Conservation (phyloP, 2,329 filamentous ascomycete genomes). For the Trichoderma guizhouense region DNA sequence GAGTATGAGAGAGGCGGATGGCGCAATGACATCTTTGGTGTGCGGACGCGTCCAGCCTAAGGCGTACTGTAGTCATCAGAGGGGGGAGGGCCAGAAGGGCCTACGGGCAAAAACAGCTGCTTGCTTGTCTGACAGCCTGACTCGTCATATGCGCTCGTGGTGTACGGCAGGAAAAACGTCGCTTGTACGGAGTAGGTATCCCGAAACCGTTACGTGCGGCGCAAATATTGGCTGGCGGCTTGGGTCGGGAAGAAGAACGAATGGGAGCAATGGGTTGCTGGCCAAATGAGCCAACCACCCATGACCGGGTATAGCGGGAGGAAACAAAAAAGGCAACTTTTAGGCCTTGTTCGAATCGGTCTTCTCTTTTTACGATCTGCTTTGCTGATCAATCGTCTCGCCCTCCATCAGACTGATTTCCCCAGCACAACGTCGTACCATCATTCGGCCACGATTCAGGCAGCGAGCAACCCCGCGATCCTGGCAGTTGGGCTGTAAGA, state of each 20-base stretch:
- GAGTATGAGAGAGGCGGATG: constrained; percentile 70
- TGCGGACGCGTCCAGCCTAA: constrained; percentile 23
- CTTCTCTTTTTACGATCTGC: not conserved
- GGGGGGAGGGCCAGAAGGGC: not conserved
- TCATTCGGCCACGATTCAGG: not conserved
- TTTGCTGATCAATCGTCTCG: constrained; percentile 6
- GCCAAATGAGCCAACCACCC: not conserved
- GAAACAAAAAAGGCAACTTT: not conserved
- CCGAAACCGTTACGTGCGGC: constrained; percentile 10
- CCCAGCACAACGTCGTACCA: not conserved
- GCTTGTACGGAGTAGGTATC: constrained; percentile 17
- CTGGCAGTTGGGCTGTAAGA: not conserved
- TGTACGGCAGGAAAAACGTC: constrained; percentile 2
- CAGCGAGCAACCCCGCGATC: constrained; percentile 7
- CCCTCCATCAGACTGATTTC: not conserved
- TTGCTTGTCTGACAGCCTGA: not conserved
- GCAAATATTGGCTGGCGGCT: constrained; percentile 13
- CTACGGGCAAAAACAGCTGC: not conserved
- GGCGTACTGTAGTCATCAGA: not conserved
- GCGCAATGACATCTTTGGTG: constrained; percentile 79
- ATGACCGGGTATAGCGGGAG: constrained; percentile 1
- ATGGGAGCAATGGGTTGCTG: not conserved
- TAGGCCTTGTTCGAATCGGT: not conserved
- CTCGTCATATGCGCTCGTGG: constrained; percentile 3
- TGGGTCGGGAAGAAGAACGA: constrained; percentile 2